Evolutionary conservation across 441 rosid genomes (phyloP), one percentile per base, ranked within the genome.

Genomic region (Euphorbia corollata): DNA sequence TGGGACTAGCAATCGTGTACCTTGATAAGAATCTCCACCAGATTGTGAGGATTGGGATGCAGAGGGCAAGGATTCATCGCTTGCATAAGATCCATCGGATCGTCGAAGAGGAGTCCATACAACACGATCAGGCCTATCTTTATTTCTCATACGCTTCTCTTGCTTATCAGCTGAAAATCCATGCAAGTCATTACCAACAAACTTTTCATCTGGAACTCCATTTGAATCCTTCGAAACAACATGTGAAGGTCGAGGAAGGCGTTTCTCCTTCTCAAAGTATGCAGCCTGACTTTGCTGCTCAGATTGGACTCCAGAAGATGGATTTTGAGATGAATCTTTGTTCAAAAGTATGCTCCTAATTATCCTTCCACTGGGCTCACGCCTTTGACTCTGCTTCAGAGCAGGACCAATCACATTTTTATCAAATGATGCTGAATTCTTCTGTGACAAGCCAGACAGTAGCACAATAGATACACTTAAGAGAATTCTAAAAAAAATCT

Each of bases 61-160:
- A 72, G 84, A 75, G 53, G 81, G 79, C 66, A 79, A 61, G 9
- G 83, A 74, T 72, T 83, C 85, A 62, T 86, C 91, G 80, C 83
- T 84, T 41, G 79, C 83, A 82, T 68, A 81, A 19, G 85, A 78
- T 64, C 87, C 90, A 73, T 86, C 86, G 24, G 82, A 81, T 74
- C 83, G 85, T 32, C 79, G 83, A 73, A 87, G 83, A 41, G 90
- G 84, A 64, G 91, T 77, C 94, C 91, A 84, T 15, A 80, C 85
- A 68, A 81, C 79, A 56, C 89, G 86, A 69, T 88, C 91, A 60
- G 89, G 84, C 58, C 84, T 81, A 68, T 88, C 94, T 79, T 79
- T 86, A 65, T 83, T 84, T 81, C 84, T 80, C 55, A 77, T 64
- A 55, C 89, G 86, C 68, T 79, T 84, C 78, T 84, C 89, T 22